Evolutionary conservation across 352 stramenopile species (phyloP), one percentile per base, ranked within the genome.

Genomic region (Globisporangium alternatum): DNA sequence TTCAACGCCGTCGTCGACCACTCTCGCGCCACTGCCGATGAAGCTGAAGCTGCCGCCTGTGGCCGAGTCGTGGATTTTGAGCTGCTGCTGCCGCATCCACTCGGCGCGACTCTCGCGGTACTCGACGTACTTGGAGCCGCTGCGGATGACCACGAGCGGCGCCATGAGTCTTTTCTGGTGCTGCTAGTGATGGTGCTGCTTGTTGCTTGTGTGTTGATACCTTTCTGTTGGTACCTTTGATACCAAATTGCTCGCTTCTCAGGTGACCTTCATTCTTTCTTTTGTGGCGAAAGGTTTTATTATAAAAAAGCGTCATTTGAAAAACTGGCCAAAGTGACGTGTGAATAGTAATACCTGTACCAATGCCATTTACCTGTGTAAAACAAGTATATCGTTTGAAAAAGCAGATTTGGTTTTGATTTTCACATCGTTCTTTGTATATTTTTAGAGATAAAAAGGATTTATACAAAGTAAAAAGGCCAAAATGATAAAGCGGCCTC

Each of bases 121-220:
- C 66, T 93, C 82, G 49, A 93, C 66, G 53, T 81, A 67, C 68
- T 88, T 85, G 55, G 64, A 74, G 48, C 81, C 73, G 56, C 72
- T 76, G 53, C 85, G 85, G 64, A 93, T 88, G 52, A 93, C 76
- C 12, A 90, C 77, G 5, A 93, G 70, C 69, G 85, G 71, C 51
- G 84, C 82, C 84, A 91, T 93, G 7, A n/a, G n/a, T n/a, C n/a
- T n/a, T n/a, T n/a, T n/a, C n/a, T n/a, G n/a, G n/a, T n/a, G n/a
- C n/a, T n/a, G n/a, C n/a, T n/a, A n/a, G n/a, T n/a, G n/a, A n/a
- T n/a, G n/a, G n/a, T n/a, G n/a, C n/a, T n/a, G n/a, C n/a, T n/a
- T n/a, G n/a, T n/a, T n/a, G n/a, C n/a, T n/a, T n/a, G n/a, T n/a
- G n/a, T n/a, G n/a, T n/a, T n/a, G n/a, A n/a, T n/a, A n/a, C n/a